A percentile compares a stretch with the other conserved stretches of the same genome.
These are phyloP conservation scores for Geranium brycei DNA, from an alignment of 345 rosid genomes.

Conservation along the genomic window DNA sequence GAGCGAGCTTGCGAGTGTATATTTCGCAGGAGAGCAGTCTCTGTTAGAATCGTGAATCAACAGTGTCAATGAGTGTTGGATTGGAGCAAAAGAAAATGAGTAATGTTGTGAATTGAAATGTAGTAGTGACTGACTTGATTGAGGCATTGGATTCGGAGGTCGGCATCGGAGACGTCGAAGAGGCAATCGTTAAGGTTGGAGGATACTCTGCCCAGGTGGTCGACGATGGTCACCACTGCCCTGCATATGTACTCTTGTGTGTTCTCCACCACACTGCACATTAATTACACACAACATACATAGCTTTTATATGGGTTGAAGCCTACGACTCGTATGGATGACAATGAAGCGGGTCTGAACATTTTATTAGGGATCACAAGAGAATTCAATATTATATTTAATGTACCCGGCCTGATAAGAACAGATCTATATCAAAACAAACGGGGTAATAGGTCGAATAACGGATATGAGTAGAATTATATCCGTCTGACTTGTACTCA, in stretches of 20 bases:
- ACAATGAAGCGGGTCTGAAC: no score
- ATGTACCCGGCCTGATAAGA: no score
- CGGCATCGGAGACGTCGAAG: conserved; percentile 29
- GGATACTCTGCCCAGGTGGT: conserved; percentile 56
- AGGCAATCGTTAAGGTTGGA: conserved; percentile 30
- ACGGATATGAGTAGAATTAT: no score
- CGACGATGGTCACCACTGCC: conserved; percentile 51
- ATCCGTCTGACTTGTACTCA: no score
- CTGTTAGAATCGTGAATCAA: conserved; percentile 11
- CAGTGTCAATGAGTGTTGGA: not conserved
- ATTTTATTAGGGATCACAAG: no score
- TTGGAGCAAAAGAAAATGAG: no score
- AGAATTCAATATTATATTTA: no score
- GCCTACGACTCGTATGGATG: no score
- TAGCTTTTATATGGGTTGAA: not conserved
- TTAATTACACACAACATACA: conserved; percentile 1
- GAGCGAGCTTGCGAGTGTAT: conserved; percentile 33
- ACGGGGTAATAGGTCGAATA: no score
- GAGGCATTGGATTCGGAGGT: conserved; percentile 39
- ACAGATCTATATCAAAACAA: no score
- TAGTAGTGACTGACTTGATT: conserved; percentile 30
- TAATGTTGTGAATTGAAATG: not conserved
- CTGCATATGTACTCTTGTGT: conserved; percentile 52
- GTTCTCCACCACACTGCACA: conserved; percentile 42
- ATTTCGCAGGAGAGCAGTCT: conserved; percentile 33